These are phyloP conservation scores for Glomus cerebriforme DNA, from an alignment of 192 early-diverging fungal genomes.

Conservation along the genomic window DNA sequence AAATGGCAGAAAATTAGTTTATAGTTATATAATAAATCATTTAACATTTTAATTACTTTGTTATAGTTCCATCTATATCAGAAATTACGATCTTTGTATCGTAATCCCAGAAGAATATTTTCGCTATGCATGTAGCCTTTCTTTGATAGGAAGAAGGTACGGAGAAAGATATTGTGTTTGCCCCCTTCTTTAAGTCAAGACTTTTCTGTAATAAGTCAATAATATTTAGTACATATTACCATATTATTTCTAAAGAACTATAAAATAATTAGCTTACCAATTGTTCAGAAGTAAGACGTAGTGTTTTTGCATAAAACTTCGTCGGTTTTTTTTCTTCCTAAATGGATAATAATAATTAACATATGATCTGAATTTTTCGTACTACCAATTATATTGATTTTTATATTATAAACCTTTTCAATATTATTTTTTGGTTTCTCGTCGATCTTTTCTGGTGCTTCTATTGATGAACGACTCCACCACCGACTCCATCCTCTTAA, in stretches of 20 bases:
- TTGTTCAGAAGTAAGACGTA: constrained; percentile 92
- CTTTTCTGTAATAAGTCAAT: constrained; percentile 42
- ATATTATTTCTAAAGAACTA: neutral
- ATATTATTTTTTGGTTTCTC: neutral
- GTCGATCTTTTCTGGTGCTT: neutral
- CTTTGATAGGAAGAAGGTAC: constrained; percentile 79
- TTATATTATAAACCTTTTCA: neutral
- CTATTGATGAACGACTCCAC: constrained; percentile 40
- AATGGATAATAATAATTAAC: neutral
- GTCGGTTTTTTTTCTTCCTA: neutral
- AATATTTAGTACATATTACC: neutral
- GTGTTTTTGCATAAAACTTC: constrained; percentile 79
- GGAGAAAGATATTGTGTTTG: constrained; percentile 89
- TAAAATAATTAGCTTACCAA: constrained; percentile 44
- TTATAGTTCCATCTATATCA: constrained; percentile 98
- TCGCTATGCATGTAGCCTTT: constrained; percentile 76
- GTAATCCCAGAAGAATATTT: constrained; percentile 86
- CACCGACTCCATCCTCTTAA: constrained; percentile 45
- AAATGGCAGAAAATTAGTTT: neutral
- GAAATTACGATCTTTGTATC: constrained; percentile 91
- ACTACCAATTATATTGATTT: neutral
- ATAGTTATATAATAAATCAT: neutral
- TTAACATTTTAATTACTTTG: constrained; percentile 55
- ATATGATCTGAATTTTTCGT: neutral
- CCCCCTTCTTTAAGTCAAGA: constrained; percentile 79